Percentiles rank a stretch among this genome's conserved stretches.
Conservation (phyloP, 495 filamentous ascomycete species). For the Penicillium ochrochloron region DNA sequence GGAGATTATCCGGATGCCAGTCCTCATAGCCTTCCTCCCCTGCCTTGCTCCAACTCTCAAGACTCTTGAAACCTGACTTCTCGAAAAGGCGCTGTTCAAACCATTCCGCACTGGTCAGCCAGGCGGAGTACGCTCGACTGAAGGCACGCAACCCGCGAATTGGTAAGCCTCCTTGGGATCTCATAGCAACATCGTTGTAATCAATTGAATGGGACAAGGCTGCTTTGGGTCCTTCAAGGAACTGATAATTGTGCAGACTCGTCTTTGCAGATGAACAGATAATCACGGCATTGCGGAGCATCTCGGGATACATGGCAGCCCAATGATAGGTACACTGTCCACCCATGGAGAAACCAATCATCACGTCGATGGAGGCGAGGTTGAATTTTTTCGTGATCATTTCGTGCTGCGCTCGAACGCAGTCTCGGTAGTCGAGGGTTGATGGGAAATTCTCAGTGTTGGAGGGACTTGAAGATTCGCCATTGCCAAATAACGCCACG, state of each 20-base stretch:
- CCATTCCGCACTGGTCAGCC: conserved; percentile 68
- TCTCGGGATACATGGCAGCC: conserved; percentile 64
- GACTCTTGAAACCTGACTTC: conserved; percentile 53
- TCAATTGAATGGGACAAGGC: conserved; percentile 47
- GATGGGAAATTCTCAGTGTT: conserved; percentile 60
- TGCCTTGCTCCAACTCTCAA: conserved; percentile 65
- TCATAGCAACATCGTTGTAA: conserved; percentile 50
- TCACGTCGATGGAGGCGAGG: conserved; percentile 54
- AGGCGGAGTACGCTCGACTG: conserved; percentile 67
- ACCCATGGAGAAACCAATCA: conserved; percentile 70
- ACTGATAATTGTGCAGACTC: conserved; percentile 67
- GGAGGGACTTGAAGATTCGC: conserved; percentile 67
- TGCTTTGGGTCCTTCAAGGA: conserved; percentile 67
- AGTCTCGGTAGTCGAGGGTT: conserved; percentile 62
- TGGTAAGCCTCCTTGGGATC: conserved; percentile 30
- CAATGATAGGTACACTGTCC: conserved; percentile 67
- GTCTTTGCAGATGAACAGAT: conserved; percentile 69
- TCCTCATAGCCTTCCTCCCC: conserved; percentile 45
- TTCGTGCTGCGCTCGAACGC: conserved; percentile 60
- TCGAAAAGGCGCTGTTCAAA: conserved; percentile 64
- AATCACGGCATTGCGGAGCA: conserved; percentile 60
- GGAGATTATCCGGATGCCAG: conserved; percentile 62
- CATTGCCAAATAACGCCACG: conserved; percentile 68
- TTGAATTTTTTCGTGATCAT: conserved; percentile 60
- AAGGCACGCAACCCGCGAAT: conserved; percentile 64